Evolutionary conservation across 805 yeast genomes (phyloP), one percentile per base, ranked within the genome.

Genomic region (Ogataea allantospora): DNA sequence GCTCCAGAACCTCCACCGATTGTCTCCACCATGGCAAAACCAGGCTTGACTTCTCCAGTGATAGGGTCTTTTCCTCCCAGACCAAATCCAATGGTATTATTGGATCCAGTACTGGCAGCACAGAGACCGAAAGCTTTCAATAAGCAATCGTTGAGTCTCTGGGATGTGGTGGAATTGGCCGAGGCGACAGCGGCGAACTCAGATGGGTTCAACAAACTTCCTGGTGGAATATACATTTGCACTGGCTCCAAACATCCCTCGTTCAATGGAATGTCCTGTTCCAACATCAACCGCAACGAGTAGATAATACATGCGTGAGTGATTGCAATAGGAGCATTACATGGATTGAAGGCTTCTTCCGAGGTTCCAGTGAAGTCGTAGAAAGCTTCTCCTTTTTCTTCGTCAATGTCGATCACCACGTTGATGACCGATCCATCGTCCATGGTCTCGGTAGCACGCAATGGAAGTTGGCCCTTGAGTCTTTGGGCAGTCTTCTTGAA

Each of bases 41-140:
- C 46, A 4, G 42, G 43, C 30, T 31, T 23, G 18, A 38, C 31
- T 31, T 33, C 40, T 3, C 43, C 42, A 3, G 46, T 42, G 7
- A 24, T 20, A 5, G 36, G 63, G 39, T 60, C 65, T n/a, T 63
- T 65, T 33, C 63, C 67, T 32, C 71, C 70, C 19, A 73, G 73
- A 10, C 95, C 96, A 63, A 87, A 88, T 0, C 95, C 85, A 47
- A 88, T 73, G 61, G 86, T 87, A 62, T 88, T 88, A 60, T 91
- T 83, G 39, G 89, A 88, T 21, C 95, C 95, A 55, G 87, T 95
- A 1, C 95, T 85, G 39, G 88, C 95, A 3, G 95, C 95, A 57
- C 84, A 80, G 4, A 87, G 83, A 39, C 76, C 72, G 55, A 88
- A 86, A 0, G 96, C 91, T 50, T 79, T 80, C 51, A 88, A 67